Percentiles rank a stretch among this genome's conserved stretches.
These are phyloP conservation scores for Dicorynia guianensis DNA, from an alignment of 306 rosid genomes.

Conservation along the genomic window DNA sequence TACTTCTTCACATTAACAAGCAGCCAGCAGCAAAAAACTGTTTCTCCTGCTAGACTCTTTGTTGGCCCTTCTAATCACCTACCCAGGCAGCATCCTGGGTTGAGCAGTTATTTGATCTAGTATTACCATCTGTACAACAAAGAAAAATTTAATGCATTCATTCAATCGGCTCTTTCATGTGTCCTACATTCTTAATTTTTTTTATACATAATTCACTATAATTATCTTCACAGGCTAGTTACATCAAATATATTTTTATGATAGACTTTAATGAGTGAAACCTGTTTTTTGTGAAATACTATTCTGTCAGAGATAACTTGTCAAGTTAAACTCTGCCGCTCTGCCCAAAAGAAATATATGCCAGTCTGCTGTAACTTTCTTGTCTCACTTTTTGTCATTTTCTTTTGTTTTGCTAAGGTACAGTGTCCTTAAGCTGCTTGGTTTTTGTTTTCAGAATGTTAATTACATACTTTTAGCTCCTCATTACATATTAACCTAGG, in stretches of 20 bases:
- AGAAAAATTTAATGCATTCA: not conserved
- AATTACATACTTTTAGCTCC: constrained; percentile 8
- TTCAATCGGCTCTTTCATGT: not conserved
- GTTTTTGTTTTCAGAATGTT: not conserved
- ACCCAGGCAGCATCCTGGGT: not conserved
- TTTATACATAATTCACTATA: no score
- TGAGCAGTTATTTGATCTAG: not conserved
- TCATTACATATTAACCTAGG: constrained; percentile 19
- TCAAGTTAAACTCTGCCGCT: not conserved
- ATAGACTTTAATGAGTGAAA: not conserved
- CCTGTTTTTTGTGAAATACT: not conserved
- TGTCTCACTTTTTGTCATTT: not conserved
- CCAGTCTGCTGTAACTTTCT: constrained; percentile 9
- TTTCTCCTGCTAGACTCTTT: constrained; percentile 24
- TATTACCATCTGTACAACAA: not conserved
- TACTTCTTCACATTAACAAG: not conserved
- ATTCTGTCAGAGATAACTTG: not conserved
- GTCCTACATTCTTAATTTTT: not conserved
- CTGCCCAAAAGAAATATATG: not conserved
- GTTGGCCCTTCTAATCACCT: not conserved
- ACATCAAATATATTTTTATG: not conserved
- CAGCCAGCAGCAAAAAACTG: not conserved
- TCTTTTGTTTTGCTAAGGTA: not conserved
- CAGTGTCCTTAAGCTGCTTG: constrained; percentile 29
- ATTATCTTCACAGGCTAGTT: not conserved